Percentiles rank a stretch among this genome's conserved stretches.
Evolutionary conservation across 352 stramenopile species (phyloP).

Genomic region (Globisporangium perplexum): DNA sequence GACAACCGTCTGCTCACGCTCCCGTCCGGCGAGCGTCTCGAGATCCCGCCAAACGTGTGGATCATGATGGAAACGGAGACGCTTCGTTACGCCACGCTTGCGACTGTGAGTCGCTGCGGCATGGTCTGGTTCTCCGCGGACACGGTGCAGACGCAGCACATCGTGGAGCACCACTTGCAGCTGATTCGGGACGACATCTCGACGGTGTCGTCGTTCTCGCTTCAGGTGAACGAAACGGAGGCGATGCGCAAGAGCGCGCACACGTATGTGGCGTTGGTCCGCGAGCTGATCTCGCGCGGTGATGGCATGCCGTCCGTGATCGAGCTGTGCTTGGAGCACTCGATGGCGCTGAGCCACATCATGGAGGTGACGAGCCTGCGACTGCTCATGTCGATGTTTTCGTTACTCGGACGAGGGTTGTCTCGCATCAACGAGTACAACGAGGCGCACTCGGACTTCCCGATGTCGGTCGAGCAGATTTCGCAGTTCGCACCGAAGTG

Average conservation of each 20-base stretch:
- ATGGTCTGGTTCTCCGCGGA: conserved; percentile 99
- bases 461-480: conserved; percentile 96
- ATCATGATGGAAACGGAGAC: conserved; percentile 99
- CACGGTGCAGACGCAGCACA: conserved; percentile 91
- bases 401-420: conserved; percentile 93
- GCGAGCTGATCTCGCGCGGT: conserved; percentile 47
- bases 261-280: conserved; percentile 53
- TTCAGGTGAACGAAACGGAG: conserved; percentile 65
- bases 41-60: conserved; percentile 97
- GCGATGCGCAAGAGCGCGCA: conserved; percentile 58
- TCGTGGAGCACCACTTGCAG: conserved; percentile 84
- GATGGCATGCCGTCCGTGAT: conserved; percentile 79
- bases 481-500: conserved; percentile 95
- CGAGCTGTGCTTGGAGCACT: conserved; percentile 90
- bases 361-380: conserved; percentile 95
- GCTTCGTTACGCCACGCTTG: conserved; percentile 96
- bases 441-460: conserved; percentile 97
- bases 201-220: conserved; percentile 48
- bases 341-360: conserved; percentile 90
- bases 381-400: conserved; percentile 96
- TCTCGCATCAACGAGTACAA: conserved; percentile 97
- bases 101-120: conserved; percentile 99
- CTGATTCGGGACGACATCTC: conserved; percentile 69
- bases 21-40: conserved; percentile 97
- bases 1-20: conserved; percentile 99